Percentiles rank a stretch among this genome's conserved stretches.
Evolutionary conservation across 129 eudicot genomes (phyloP).

Genomic region (Rutidosis leptorrhynchoides): DNA sequence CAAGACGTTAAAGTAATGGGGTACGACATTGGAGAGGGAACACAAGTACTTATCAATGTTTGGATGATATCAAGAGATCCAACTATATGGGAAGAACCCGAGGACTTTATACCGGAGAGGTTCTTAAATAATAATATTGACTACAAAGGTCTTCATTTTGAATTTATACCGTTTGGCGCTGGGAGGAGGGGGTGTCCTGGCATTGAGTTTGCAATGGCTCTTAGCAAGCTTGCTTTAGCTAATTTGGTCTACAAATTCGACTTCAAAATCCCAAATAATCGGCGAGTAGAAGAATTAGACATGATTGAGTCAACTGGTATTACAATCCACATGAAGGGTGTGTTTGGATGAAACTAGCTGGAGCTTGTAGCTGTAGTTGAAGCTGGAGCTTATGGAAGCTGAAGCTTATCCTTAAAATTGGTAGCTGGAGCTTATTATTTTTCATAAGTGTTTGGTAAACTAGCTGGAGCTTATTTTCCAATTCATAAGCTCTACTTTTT

Average conservation of each 20-base stretch:
- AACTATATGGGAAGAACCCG: not conserved
- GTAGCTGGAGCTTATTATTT: no score
- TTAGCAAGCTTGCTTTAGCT: not conserved
- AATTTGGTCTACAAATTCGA: not conserved
- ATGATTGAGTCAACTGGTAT: not conserved
- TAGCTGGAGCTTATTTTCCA: no score
- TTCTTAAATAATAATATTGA: not conserved
- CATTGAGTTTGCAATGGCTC: not conserved
- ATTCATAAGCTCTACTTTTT: no score
- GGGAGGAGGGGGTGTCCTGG: not conserved
- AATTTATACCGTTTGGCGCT: not conserved
- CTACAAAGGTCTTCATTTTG: not conserved
- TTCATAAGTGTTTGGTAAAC: no score
- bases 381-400: no score
- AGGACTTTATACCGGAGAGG: not conserved
- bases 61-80: not conserved
- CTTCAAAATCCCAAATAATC: not conserved
- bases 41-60: not conserved
- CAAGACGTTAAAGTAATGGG: not conserved
- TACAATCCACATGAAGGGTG: not conserved
- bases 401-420: no score
- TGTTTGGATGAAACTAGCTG: no score
- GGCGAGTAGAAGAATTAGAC: not conserved
- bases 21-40: not conserved
- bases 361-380: no score